Evolutionary conservation across 768 basidiomycete species (phyloP).

Genomic region (Collybia nuda): DNA sequence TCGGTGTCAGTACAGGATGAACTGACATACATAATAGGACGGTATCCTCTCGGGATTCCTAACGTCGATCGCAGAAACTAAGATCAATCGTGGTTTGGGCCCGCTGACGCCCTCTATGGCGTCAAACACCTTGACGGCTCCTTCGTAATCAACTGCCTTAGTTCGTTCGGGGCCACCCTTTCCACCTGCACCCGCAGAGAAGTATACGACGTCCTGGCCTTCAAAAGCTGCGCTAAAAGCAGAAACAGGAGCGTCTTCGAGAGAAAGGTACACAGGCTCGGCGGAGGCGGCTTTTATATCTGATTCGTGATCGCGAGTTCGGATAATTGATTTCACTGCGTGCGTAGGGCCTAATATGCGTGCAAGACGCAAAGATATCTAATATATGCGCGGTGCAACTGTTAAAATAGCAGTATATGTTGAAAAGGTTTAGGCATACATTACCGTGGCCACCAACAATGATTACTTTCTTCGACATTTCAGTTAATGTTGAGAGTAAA

Average conservation of each 20-base stretch:
- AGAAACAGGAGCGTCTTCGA: constrained; percentile 48
- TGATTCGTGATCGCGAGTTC: constrained; percentile 40
- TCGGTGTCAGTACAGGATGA: neutral
- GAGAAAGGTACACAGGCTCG: constrained; percentile 51
- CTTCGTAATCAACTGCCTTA: constrained; percentile 58
- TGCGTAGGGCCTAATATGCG: constrained; percentile 42
- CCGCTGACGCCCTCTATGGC: constrained; percentile 54
- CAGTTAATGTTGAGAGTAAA: neutral
- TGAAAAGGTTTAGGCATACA: constrained; percentile 20
- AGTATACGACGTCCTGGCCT: constrained; percentile 41
- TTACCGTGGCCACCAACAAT: constrained; percentile 59
- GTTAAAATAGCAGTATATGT: too few species aligned
- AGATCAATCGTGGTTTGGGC: constrained; percentile 48
- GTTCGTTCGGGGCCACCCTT: constrained; percentile 57
- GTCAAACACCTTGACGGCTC: constrained; percentile 69
- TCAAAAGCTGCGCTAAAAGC: constrained; percentile 48
- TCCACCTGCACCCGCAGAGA: constrained; percentile 53
- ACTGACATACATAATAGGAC: constrained; percentile 45
- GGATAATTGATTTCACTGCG: constrained; percentile 58
- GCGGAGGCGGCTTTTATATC: constrained; percentile 45
- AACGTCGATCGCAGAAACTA: constrained; percentile 60
- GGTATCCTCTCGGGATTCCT: constrained; percentile 49
- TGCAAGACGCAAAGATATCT: constrained; percentile 52
- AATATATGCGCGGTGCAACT: neutral
- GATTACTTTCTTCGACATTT: constrained; percentile 40